Base-by-base conservation (phyloP, 768 basidiomycete genomes). In the Auricularia sp. region DNA sequence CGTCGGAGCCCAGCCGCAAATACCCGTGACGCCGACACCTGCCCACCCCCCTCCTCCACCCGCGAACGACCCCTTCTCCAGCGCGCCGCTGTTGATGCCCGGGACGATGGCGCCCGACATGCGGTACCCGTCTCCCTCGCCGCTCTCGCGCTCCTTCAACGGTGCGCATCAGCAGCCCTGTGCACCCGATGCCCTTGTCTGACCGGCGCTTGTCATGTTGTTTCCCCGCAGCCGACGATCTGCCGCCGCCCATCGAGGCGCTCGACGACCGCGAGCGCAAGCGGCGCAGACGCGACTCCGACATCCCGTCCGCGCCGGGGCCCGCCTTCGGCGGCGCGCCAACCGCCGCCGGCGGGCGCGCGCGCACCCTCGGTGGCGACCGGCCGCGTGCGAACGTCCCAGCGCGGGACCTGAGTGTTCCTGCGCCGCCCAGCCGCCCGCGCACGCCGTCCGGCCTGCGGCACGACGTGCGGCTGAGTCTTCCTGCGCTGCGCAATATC, bases 1-100 rank as follows among this genome's bases (percentile, higher is more conserved):
- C 47, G 18, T 18, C 14, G 14, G 21, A 18, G 11, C 47, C 21
- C 65, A 29, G 65, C 66, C 39, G 33, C 62, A 18, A 24, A 47
- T 61, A 37, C 29, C 64, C 18, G 33, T 51, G 54, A 58, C 51
- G 62, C 14, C 65, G 66, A 14, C 64, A 66, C 11, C 62, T 69
- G 67, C 71, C 18, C 70, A 72, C 24, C 34, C 14, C 11, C 18
- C n/a, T 34, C n/a, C n/a, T 36, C n/a, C 65, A 24, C 21, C 65
- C 7, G 24, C 65, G 63, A n/a, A 47, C 54, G 35, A 63, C 65
- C 56, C 56, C 8, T 59, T 42, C 62, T 63, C 54, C 62, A 39
- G 18, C 36, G 73, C 73, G 59, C 67, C 73, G 42, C 70, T 64
- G 14, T 69, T 62, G 21, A 58, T 67, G 58, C 62, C 66, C 6